Evolutionary conservation across 2,329 filamentous ascomycete genomes (phyloP).

Genomic region (Fusarium pininemorale): DNA sequence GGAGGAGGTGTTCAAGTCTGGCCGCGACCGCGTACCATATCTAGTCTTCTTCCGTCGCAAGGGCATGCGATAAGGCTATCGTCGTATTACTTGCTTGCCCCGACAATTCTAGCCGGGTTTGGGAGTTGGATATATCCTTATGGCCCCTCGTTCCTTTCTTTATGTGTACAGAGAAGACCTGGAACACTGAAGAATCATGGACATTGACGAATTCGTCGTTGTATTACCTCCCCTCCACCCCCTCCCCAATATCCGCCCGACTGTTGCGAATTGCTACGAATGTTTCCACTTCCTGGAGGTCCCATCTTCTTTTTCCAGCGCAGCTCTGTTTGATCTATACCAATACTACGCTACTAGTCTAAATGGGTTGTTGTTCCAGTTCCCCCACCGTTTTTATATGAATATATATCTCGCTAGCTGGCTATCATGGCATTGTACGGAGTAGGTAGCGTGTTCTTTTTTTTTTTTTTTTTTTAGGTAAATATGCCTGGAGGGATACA

Average conservation of each 20-base stretch:
- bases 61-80: slow-evolving; percentile 28
- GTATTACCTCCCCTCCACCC: neutral
- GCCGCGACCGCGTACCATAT: slow-evolving; percentile 55
- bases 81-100: neutral
- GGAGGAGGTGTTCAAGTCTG: slow-evolving; percentile 52
- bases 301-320: neutral
- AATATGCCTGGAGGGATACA: neutral
- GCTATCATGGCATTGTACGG: slow-evolving; percentile 31
- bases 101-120: neutral
- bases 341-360: neutral
- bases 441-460: slow-evolving; percentile 23
- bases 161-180: neutral
- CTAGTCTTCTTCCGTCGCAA: slow-evolving; percentile 58
- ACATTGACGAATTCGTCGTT: neutral
- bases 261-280: neutral
- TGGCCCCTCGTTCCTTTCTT: neutral
- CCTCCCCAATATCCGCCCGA: neutral
- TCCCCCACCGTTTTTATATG: neutral
- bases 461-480: neutral
- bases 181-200: neutral
- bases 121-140: neutral
- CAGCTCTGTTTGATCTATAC: neutral
- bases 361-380: neutral
- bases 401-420: slow-evolving; percentile 18
- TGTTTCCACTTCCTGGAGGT: neutral